Evolutionary conservation across 768 basidiomycete species (phyloP).

Genomic region (Leccinum subgranulosum): DNA sequence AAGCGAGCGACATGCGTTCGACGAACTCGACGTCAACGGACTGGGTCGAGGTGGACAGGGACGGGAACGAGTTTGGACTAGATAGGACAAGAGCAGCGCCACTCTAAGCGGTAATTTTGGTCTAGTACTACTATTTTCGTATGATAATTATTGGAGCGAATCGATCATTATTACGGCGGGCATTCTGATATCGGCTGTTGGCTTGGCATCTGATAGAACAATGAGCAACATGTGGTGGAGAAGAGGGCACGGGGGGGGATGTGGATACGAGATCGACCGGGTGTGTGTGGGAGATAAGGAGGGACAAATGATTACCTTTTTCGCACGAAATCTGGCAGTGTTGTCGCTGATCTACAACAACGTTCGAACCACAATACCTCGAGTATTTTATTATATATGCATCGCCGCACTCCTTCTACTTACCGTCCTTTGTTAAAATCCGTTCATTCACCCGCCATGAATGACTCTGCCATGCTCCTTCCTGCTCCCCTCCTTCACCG

Average conservation of each 20-base stretch:
- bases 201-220: background rate
- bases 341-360: background rate
- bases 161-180: no score
- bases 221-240: background rate
- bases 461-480: slow-evolving; percentile 24
- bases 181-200: no score
- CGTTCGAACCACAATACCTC: no score
- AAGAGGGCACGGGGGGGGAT: background rate
- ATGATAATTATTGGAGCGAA: background rate
- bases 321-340: background rate
- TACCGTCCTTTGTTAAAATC: slow-evolving; percentile 18
- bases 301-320: background rate
- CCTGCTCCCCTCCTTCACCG: slow-evolving; percentile 30
- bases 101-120: slow-evolving; percentile 1
- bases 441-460: background rate
- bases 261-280: background rate
- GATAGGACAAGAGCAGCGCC: slow-evolving; percentile 4
- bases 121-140: background rate
- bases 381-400: slow-evolving; percentile 18
- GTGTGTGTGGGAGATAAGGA: background rate
- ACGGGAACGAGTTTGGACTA: slow-evolving; percentile 6
- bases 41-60: slow-evolving; percentile 13
- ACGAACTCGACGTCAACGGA: slow-evolving; percentile 28
- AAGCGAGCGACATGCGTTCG: background rate
- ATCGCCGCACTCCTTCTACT: slow-evolving; percentile 27